Conservation (phyloP, 1,284 basidiomycete genomes). For the Apiotrichum brassicae region DNA sequence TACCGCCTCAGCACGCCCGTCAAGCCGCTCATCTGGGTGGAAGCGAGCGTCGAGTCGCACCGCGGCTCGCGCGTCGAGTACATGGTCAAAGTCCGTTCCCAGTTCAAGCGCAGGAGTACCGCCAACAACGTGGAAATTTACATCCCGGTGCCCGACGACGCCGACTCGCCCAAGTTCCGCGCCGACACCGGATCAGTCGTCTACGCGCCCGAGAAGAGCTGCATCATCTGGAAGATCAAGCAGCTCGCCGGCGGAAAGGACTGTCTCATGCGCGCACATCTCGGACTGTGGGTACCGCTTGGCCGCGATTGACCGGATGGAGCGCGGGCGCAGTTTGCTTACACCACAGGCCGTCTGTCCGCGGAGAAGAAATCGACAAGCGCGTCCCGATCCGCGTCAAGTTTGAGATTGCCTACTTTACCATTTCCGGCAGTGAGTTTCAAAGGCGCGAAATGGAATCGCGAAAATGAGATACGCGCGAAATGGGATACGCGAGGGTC, state of each 20-base stretch:
- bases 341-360: conserved; percentile 57
- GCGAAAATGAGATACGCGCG: no score
- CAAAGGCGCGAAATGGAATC: no score
- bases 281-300: conserved; percentile 56
- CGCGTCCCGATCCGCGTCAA: conserved; percentile 92
- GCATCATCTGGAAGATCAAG: conserved; percentile 98
- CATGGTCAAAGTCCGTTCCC: conserved; percentile 95
- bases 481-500: no score
- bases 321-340: no score
- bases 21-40: conserved; percentile 97
- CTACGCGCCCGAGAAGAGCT: conserved; percentile 91
- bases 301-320: neutral
- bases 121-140: conserved; percentile 99
- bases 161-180: conserved; percentile 89
- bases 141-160: conserved; percentile 96
- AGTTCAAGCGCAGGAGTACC: conserved; percentile 92
- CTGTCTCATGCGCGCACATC: conserved; percentile 93
- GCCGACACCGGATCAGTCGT: conserved; percentile 74
- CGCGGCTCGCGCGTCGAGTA: conserved; percentile 92
- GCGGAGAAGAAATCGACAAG: conserved; percentile 76
- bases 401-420: conserved; percentile 91
- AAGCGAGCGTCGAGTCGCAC: conserved; percentile 92
- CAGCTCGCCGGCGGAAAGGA: conserved; percentile 80
- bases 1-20: conserved; percentile 94
- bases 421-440: conserved; percentile 89